Evolutionary conservation across 1,139 yeast genomes (phyloP), one percentile per base, ranked within the genome.

Genomic region (Nadsonia starkeyi-henricii): DNA sequence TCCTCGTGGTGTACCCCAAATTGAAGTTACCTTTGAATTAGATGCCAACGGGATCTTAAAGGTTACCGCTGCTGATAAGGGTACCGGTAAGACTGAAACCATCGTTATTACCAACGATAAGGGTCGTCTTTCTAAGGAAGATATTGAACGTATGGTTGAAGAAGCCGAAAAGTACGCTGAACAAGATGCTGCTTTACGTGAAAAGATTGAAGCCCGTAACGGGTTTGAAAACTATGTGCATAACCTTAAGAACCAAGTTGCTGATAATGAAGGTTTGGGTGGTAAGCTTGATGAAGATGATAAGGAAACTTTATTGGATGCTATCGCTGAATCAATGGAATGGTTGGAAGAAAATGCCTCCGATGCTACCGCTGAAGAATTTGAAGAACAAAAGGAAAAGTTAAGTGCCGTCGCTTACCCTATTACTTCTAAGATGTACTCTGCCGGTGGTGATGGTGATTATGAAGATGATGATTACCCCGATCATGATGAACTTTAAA

Each of bases 1-100:
- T 51, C 96, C 96, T 72, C 85, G 96, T 74, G 97, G 97, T 73
- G 86, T 82, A 56, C 96, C 96, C 62, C 96, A 88, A 74, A 85
- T 88, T 62, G 96, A 88, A 74, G 95, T 89, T 59, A 86, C 95
- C 54, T 88, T 88, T 64, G 94, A 86, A 62, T 74, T 88, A 62
- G 96, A 88, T 67, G 95, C 96, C 56, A 86, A 86, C 66, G 96
- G 96, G 73, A 88, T 88, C 68, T 75, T 88, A 71, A 89, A 85
- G 71, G 97, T 89, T 54, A 76, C 88, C 56, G 97, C 96, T 53
- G 73, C 83, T 54, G 97, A 89, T 69, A 89, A 89, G 77, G 96
- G 95, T 66, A 89, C 97, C 55, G 96, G 96, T 72, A 88, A 88
- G 73, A 79, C 91, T 52, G 86, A 91, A 70, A 81, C 94, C 55